Evolutionary conservation across 1,139 yeast genomes (phyloP), one percentile per base, ranked within the genome.

Genomic region (Yamadazyma pseudoaaseri): DNA sequence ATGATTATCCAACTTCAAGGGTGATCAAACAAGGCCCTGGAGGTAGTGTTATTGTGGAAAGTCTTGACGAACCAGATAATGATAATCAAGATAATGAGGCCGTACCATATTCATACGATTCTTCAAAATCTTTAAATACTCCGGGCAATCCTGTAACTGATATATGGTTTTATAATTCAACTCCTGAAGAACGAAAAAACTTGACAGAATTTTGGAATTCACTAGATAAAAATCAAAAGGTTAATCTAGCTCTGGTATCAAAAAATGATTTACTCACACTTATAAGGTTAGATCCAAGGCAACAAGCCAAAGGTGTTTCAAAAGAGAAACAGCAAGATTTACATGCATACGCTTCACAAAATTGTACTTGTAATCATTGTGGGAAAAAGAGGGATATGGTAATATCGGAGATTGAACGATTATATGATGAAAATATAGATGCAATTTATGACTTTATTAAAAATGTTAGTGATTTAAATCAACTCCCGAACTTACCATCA

Each of bases 341-440:
- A 13, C 40, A 40, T 29, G 31, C 38, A 20, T 32, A 33, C 25
- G 25, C 37, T 29, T 29, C 41, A n/a, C 44, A 41, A 20, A 44
- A 44, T 27, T 89, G 97, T 55, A 73, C 79, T 37, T 90, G 97
- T 55, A 65, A 80, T 5, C 80, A 80, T 20, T 90, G 97, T 60
- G 95, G 94, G 1, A 73, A 87, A 34, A 79, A 85, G 45, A 78
- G 81, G 45, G 64, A 70, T 40, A 78, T 89, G 20, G 76, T 87
- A 45, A 94, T 86, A 50, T 81, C 80, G 44, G 96, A 86, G 51
- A 72, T 90, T 51, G 90, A 65, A 41, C 60, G 49, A 38, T 58
- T 64, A 13, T 68, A 65, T 37, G 73, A 84, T 48, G 76, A 79
- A 35, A 76, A 89, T 29, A 87, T 86, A 47, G 70, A 65, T 37